These are phyloP conservation scores for Endothia cerciana DNA, from an alignment of 2,329 filamentous ascomycete genomes.

Conservation along the genomic window DNA sequence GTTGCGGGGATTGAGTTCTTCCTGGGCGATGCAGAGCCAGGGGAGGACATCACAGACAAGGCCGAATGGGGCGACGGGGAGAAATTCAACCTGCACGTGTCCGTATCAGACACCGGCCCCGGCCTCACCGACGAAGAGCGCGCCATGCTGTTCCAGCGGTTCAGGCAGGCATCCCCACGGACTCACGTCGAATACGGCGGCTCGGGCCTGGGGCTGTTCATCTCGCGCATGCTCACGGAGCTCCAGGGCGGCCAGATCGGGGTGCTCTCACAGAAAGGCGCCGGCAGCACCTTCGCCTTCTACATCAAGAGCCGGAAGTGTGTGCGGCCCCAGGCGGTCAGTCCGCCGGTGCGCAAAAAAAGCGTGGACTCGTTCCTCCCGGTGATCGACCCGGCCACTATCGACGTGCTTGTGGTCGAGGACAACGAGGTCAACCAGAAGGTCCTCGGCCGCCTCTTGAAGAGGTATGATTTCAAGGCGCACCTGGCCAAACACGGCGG, in stretches of 20 bases:
- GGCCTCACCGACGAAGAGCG: constrained; percentile 73
- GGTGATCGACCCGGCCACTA: constrained; percentile 40
- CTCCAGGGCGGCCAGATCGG: constrained; percentile 79
- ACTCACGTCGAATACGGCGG: constrained; percentile 82
- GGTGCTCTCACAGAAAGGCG: constrained; percentile 67
- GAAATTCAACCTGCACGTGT: constrained; percentile 72
- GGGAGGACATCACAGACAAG: constrained; percentile 52
- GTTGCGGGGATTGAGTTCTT: constrained; percentile 51
- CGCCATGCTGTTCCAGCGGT: constrained; percentile 75
- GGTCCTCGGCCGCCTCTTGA: constrained; percentile 64
- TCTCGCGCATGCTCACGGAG: constrained; percentile 75
- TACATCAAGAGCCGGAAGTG: constrained; percentile 70
- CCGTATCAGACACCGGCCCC: constrained; percentile 73
- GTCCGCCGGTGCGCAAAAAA: constrained; percentile 38
- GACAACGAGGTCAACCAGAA: constrained; percentile 71
- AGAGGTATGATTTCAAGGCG: constrained; percentile 63
- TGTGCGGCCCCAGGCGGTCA: constrained; percentile 32
- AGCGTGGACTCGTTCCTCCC: constrained; percentile 25
- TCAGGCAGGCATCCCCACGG: constrained; percentile 75
- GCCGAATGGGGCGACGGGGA: constrained; percentile 74
- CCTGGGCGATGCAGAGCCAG: constrained; percentile 47
- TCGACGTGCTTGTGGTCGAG: constrained; percentile 67
- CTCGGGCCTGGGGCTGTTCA: constrained; percentile 77
- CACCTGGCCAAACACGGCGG: constrained; percentile 66
- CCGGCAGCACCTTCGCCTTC: constrained; percentile 77